Evolutionary conservation across 108 stramenopile genomes (phyloP), one percentile per base, ranked within the genome.

Genomic region (Cyclostephanos tholiformis): DNA sequence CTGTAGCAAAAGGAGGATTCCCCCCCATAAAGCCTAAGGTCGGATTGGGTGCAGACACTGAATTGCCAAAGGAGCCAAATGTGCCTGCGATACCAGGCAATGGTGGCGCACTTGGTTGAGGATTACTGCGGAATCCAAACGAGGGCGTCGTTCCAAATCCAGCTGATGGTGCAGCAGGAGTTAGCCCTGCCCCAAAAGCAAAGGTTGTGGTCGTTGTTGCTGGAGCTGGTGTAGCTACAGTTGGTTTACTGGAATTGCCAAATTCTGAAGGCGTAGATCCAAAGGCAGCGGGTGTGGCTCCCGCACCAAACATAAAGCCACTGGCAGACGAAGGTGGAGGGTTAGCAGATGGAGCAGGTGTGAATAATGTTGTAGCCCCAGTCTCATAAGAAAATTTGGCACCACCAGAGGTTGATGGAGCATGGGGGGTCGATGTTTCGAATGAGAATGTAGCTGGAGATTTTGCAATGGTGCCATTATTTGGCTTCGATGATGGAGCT

Each of bases 401-500:
- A 60, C 59, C 59, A 8, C 59, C 35, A 38, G 59, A 53, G 20
- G 58, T 14, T 56, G 75, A 38, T 17, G 55, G 52, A 30, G 65
- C 57, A 11, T 62, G n/a, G 9, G 70, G 14, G 25, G 77, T 32
- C 51, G 48, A 14, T 6, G 52, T n/a, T 25, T 69, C 69, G 57
- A 70, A 70, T 26, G 60, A 36, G 67, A 69, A 61, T 69, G 63
- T 17, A 19, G 69, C 29, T 26, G 71, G 51, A 43, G 70, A 52
- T 32, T 29, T 23, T 19, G 62, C 57, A 39, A 44, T 20, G 29
- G 69, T 20, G 20, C 65, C 63, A 78, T 27, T 9, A 6, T 62
- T 23, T 51, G 71, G 50, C 6, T 27, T 10, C 6, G 62, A n/a
- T 63, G 50, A 11, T 64, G 38, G 36, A 41, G 61, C 29, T 22